Base-by-base conservation (phyloP, 2,329 filamentous ascomycete genomes). In the Colletotrichum scovillei region DNA sequence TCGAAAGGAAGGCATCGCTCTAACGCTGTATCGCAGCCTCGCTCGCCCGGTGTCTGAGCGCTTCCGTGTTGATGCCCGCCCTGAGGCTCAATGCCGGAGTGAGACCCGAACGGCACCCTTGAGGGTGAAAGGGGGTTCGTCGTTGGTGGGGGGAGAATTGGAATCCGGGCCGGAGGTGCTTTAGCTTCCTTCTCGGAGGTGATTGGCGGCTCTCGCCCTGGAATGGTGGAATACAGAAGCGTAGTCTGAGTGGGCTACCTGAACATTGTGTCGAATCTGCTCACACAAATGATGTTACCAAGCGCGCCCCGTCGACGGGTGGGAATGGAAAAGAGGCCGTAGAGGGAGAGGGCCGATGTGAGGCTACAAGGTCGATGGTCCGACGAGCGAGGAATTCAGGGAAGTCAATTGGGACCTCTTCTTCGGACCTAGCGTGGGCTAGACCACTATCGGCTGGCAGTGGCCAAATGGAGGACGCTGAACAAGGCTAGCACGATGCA, bases 1-100 rank as follows among this genome's bases (percentile, higher is more conserved):
- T 76, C 86, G 78, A 75, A 75, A 68, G 30, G 73, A 73, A 63
- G 81, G 80, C 85, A 86, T 87, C 69, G 79, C 78, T 76, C 56
- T 56, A n/a, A 46, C 46, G 57, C 78, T 76, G 63, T 56, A 24
- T 53, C 55, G 57, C 30, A 60, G 22, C 60, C 66, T 49, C 28
- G 72, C 68, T 63, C 63, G 49, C 59, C 63, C 30, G 22, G 24
- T 49, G 19, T 26, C 38, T 30, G n/a, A 42, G 38, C 75, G 12
- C 30, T 16, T 12, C 35, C 55, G 19, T 32, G 28, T 52, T 28
- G 16, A 38, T 26, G 38, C 24, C 24, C 35, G 30, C 46, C 46
- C 35, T 24, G 8, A 46, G 24, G 8, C 9, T 30, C 62, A 26
- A 55, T 30, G 52, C 19, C 38, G 38, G 35, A 49, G 19, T 22